phyloP scores from a whole-genome alignment of 2,329 filamentous ascomycete species.

The Nigrograna mackinnonii region DNA sequence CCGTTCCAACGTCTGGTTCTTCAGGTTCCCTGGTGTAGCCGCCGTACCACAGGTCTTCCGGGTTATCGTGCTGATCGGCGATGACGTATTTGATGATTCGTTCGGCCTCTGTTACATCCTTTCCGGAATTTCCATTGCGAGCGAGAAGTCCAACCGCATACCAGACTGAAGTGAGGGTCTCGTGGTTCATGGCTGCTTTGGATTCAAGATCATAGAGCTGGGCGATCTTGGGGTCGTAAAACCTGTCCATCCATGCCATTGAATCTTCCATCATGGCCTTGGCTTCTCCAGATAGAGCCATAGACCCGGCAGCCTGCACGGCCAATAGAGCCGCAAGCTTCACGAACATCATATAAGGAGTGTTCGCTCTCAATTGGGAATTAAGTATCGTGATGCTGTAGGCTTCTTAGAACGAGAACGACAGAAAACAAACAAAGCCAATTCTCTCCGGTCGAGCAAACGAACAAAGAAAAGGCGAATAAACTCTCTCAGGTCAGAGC shows the following conservation, averaged over 20 bases:
- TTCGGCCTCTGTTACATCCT: not conserved
- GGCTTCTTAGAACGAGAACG: too few species aligned
- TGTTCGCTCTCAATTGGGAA: too few species aligned
- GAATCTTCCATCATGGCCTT: not conserved
- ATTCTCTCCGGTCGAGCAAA: too few species aligned
- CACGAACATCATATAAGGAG: too few species aligned
- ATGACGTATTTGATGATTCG: constrained; percentile 4
- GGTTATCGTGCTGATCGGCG: constrained; percentile 5
- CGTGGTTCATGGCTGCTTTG: not conserved
- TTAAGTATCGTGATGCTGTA: too few species aligned
- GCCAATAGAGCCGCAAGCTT: too few species aligned
- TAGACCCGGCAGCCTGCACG: not conserved
- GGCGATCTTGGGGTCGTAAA: not conserved
- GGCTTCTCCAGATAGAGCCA: not conserved
- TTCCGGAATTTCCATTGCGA: not conserved
- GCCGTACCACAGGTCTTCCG: constrained; percentile 7
- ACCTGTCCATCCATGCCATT: not conserved
- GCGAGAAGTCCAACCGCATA: not conserved
- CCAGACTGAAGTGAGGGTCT: not conserved
- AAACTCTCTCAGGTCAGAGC: too few species aligned
- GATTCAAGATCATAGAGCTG: not conserved
- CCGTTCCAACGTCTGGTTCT: not conserved
- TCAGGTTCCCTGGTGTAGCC: constrained; percentile 3
- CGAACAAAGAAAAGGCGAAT: too few species aligned
- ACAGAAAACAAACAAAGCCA: too few species aligned